These are phyloP conservation scores for Histomonas meleagridis DNA, from an alignment of 208 protist species.

Conservation along the genomic window DNA sequence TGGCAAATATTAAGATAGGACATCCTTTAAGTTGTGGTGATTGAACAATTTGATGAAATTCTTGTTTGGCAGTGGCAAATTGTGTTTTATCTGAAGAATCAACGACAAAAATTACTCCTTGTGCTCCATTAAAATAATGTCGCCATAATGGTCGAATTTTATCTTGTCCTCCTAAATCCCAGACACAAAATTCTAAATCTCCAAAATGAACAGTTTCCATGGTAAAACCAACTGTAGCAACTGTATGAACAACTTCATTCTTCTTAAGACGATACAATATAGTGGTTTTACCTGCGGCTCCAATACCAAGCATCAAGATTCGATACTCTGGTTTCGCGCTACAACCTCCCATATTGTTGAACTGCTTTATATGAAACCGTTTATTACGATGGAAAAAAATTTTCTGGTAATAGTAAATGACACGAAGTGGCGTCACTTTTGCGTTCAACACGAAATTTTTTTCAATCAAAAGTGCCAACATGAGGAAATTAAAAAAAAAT, in stretches of 20 bases:
- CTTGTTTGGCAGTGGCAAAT: conserved; percentile 53
- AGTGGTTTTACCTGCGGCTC: conserved; percentile 65
- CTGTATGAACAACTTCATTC: conserved; percentile 75
- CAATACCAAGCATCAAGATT: conserved; percentile 45
- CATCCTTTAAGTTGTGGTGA: conserved; percentile 86
- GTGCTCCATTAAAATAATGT: conserved; percentile 82
- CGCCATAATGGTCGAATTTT: conserved; percentile 83
- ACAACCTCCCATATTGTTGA: too few relatives aligned
- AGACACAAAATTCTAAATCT: conserved; percentile 78
- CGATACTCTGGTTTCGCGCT: too few relatives aligned
- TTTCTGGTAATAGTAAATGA: too few relatives aligned
- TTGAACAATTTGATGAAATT: conserved; percentile 72
- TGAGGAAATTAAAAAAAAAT: too few relatives aligned
- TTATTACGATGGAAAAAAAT: too few relatives aligned
- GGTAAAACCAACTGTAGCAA: conserved; percentile 77
- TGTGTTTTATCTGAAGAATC: conserved; percentile 80
- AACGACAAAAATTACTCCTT: conserved; percentile 89
- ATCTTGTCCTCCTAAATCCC: conserved; percentile 86
- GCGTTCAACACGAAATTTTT: too few relatives aligned
- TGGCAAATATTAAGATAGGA: conserved; percentile 85
- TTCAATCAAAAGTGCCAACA: too few relatives aligned
- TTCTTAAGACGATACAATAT: conserved; percentile 82
- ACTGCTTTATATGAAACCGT: too few relatives aligned
- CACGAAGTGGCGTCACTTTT: too few relatives aligned
- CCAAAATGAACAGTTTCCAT: conserved; percentile 65